Evolutionary conservation across 2,329 filamentous ascomycete species (phyloP), one percentile per base, ranked within the genome.

Genomic region (Fusarium humuli): DNA sequence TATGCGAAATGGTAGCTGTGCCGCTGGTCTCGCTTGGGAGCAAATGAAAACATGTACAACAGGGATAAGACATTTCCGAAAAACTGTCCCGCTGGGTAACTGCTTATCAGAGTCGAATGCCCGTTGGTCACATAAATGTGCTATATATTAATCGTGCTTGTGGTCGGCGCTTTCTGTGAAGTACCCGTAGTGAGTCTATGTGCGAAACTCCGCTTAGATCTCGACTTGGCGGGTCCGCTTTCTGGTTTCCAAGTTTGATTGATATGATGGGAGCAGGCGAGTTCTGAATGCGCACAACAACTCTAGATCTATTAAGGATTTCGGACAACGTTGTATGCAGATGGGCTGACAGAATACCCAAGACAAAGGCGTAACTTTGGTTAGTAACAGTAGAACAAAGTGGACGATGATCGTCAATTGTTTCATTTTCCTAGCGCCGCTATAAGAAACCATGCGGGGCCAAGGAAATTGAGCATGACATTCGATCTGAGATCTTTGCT

Each of bases 381-480:
- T n/a, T 32, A 56, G 12, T 23, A 45, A 37, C 18, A 34, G 18
- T 34, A 34, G 13, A 44, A 56, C 16, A 41, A 55, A 55, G 14
- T 34, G 32, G 27, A 27, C 44, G 34, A 25, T 30, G 52, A 65
- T 65, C 44, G 46, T 34, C 52, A 58, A 50, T 58, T 30, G 45
- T 50, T 50, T 65, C 45, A 58, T 65, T 58, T 32, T 40, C 29
- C 45, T 41, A 29, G 45, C 56, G 22, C 27, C 49, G n/a, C 47
- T 53, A 20, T 18, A 40, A 49, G 37, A 34, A 42, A 49, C 44
- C 18, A 37, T 49, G 40, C 16, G 25, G 29, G 42, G 56, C 40
- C 8, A 23, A 29, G 23, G 52, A 65, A 57, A 59, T 59, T 63
- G 44, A 40, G 16, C 14, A 9, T 45, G 37, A 2, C 61, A 57